phyloP scores from a whole-genome alignment of 352 stramenopile genomes.

The Blastocystis sp. region DNA sequence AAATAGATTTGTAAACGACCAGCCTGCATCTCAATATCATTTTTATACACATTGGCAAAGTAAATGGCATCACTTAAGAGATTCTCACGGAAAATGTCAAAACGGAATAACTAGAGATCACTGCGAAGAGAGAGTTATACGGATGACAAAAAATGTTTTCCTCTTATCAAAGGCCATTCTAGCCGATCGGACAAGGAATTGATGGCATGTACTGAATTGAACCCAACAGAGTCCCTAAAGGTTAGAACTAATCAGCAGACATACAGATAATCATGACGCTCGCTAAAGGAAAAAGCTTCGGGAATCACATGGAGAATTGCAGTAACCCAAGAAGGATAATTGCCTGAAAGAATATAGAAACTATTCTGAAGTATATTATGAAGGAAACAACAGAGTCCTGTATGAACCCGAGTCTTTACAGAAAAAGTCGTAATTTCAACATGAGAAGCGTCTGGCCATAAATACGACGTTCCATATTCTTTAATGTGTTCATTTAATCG shows the following conservation, averaged over 20 bases:
- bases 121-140: not conserved
- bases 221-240: not conserved
- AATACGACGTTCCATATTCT: not conserved
- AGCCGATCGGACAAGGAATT: not conserved
- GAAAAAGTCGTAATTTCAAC: too few species aligned
- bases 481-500: not conserved
- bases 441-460: not conserved
- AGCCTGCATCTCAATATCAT: not conserved
- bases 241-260: not conserved
- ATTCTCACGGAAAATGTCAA: not conserved
- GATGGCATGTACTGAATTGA: not conserved
- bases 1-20: not conserved
- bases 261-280: not conserved
- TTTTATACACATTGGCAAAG: not conserved
- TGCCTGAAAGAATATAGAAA: not conserved
- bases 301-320: not conserved
- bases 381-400: not conserved
- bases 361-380: not conserved
- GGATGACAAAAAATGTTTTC: not conserved
- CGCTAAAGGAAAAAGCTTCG: not conserved
- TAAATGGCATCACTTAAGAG: not conserved
- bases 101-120: not conserved
- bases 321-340: not conserved
- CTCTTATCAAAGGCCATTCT: not conserved
- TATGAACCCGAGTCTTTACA: too few species aligned